Base-by-base conservation (phyloP, 768 basidiomycete genomes). In the Lepiota subincarnata region DNA sequence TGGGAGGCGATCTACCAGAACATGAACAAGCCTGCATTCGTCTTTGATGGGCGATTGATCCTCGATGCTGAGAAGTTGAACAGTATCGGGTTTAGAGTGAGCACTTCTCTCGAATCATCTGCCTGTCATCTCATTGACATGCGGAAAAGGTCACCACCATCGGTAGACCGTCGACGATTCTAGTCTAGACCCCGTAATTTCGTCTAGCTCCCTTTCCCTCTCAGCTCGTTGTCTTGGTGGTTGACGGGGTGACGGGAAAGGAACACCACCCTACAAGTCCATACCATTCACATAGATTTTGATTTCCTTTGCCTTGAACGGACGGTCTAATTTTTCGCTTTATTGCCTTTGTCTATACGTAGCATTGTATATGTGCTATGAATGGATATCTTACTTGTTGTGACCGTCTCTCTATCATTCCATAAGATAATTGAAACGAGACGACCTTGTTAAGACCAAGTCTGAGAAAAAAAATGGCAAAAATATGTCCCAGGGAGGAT, bases 21-120 rank as follows among this genome's bases (percentile, higher is more conserved):
- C 64, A 98, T 98, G 92, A 89, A 87, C 64, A 97, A 98, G 78
- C 97, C 97, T n/a, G 96, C 97, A 4, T 98, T 97, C 65, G 80
- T 99, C 59, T 98, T 98, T 64, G 96, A 98, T 66, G 94, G 94
- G 4, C 82, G 94, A 28, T 74, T 97, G 57, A 78, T 98, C 63
- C 78, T 98, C 40, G 89, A 98, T 65, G 83, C 82, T 8, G 83
- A 84, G 47, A 80, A 82, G 68, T 76, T 98, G 58, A 81, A 80
- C 62, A 68, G 81, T 64, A 97, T 98, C 64, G 96, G 96, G 36
- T 98, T 98, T 84, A 89, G 82, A 70, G 89, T 88, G 16, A 10
- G 77, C 35, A 48, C 16, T 13, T 40, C 26, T 6, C 14, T 28
- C 35, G n/a, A 12, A 16, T 18, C 31, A 6, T 44, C 7, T 12